These are phyloP conservation scores for Lasiodiplodia theobromae DNA, from an alignment of 2,329 filamentous ascomycete genomes.

Conservation along the genomic window DNA sequence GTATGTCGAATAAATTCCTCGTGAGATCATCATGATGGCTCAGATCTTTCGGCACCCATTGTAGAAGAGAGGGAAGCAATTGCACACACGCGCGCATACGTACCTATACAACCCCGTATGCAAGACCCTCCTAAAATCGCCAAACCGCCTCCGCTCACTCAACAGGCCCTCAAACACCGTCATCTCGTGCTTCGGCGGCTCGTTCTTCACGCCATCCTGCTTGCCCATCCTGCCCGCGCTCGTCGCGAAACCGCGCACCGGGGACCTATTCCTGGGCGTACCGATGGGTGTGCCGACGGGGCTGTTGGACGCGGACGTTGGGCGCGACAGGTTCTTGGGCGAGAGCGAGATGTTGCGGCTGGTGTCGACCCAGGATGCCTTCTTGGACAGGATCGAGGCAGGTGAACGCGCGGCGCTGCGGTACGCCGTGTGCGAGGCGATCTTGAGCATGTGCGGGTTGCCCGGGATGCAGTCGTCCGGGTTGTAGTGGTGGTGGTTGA, in stretches of 20 bases:
- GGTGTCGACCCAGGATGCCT: constrained; percentile 17
- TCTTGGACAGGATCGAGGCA: constrained; percentile 22
- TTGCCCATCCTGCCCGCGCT: constrained; percentile 36
- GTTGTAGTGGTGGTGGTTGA: not conserved
- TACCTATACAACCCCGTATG: constrained; percentile 65
- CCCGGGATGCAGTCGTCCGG: not conserved
- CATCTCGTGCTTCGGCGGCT: constrained; percentile 57
- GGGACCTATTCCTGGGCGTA: not conserved
- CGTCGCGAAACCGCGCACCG: not conserved
- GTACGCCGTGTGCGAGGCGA: constrained; percentile 35
- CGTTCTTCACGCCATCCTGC: constrained; percentile 32
- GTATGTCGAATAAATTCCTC: too few relatives aligned
- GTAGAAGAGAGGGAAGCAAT: too few relatives aligned
- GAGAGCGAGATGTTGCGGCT: constrained; percentile 15
- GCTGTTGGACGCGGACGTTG: not conserved
- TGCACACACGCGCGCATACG: too few relatives aligned
- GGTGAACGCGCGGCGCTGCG: constrained; percentile 32
- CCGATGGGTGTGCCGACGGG: not conserved
- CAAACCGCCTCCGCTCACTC: constrained; percentile 61
- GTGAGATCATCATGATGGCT: too few relatives aligned
- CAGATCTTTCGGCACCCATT: too few relatives aligned
- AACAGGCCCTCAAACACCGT: constrained; percentile 66
- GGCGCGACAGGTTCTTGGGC: not conserved
- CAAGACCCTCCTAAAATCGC: constrained; percentile 67
- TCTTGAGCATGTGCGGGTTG: constrained; percentile 38